Evolutionary conservation across 345 rosid species (phyloP), one percentile per base, ranked within the genome.

Genomic region (Syzygium jambos): DNA sequence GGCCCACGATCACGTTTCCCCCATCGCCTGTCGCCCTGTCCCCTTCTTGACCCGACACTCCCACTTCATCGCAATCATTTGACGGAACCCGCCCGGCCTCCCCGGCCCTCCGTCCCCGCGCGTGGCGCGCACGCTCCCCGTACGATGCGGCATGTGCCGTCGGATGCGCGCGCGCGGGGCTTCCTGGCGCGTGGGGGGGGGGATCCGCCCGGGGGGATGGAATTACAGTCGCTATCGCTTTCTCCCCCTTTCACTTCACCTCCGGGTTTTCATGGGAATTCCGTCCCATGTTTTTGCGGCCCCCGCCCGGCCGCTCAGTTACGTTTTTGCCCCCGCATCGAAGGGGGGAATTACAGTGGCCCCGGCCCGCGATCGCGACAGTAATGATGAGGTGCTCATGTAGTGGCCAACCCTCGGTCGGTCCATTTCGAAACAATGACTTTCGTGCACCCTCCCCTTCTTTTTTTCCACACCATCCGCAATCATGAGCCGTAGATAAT

Each of bases 31-130:
- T 94, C 92, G 85, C 80, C 80, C 57, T 94, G 95, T 92, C 92
- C 86, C 92, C 65, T 73, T 87, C 84, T 52, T 10, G 51, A 86
- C 88, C 93, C 91, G 94, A 93, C 94, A 94, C 59, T 5, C 11
- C 89, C 59, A 19, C 89, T 56, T 55, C 86, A 84, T 84, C 90
- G 65, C 94, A 94, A 94, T 93, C 94, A 93, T 93, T 94, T 91
- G 94, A 88, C 78, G 27, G 80, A 73, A 73, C 87, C 49, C 83
- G 65, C 11, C 83, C 25, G 46, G 7, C 29, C 10, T 34, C 38
- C 83, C 30, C 19, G 11, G 10, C 43, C 13, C 43, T 65, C 78
- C 23, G 43, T 16, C 78, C 78, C 43, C 10, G 23, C 82, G 27
- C 82, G 80, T 73, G 43, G 1, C 7, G 2, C 25, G 8, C 49